A percentile compares a stretch with the other conserved stretches of the same genome.
phyloP scores from a whole-genome alignment of 1,284 basidiomycete genomes.

The Cystobasidium slooffiae region DNA sequence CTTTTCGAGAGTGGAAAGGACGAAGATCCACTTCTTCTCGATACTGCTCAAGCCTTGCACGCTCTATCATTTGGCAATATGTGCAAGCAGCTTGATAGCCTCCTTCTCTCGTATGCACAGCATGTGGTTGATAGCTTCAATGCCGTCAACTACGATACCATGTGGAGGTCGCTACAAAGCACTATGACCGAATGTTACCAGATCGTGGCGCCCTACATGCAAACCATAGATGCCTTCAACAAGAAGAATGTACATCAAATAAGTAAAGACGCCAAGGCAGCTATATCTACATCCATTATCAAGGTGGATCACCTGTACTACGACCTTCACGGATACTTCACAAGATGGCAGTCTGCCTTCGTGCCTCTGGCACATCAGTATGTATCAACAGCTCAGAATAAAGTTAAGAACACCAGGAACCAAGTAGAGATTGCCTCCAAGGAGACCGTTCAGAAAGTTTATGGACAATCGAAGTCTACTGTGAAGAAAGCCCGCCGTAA shows the following conservation, averaged over 20 bases:
- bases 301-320: not conserved
- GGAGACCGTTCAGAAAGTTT: constrained; percentile 3
- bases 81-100: constrained; percentile 1
- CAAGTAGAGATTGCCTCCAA: not conserved
- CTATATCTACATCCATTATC: not conserved
- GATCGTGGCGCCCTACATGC: not conserved
- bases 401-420: not conserved
- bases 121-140: not conserved
- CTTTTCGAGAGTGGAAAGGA: not conserved
- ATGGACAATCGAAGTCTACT: not conserved
- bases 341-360: not conserved
- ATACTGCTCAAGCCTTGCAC: not conserved
- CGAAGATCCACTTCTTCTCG: constrained; percentile 6
- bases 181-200: not conserved
- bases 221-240: not conserved
- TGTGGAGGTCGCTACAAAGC: not conserved
- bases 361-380: not conserved
- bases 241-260: not conserved
- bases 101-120: not conserved
- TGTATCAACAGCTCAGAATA: not conserved
- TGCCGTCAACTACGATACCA: not conserved
- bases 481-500: not conserved
- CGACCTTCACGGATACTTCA: not conserved
- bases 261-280: not conserved
- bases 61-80: not conserved